phyloP scores from a whole-genome alignment of 305 asterid genomes.

The Ilex paraguariensis region DNA sequence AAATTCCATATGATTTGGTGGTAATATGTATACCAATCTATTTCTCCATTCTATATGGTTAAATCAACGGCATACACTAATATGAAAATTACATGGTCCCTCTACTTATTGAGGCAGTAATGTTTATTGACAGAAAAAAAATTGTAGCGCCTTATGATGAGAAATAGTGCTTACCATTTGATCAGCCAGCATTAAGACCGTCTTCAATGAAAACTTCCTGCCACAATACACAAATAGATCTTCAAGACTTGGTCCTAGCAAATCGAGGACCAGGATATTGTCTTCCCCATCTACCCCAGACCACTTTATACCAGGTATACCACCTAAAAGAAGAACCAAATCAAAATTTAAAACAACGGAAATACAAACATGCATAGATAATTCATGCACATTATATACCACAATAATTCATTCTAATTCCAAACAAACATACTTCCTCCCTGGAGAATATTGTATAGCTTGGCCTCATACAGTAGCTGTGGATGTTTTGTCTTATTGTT shows the following conservation, averaged over 20 bases:
- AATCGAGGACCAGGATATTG: constrained; percentile 81
- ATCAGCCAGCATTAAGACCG: constrained; percentile 90
- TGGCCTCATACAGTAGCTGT: constrained; percentile 94
- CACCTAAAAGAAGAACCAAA: constrained; percentile 45
- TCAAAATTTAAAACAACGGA: constrained; percentile 2
- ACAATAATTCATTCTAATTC: background rate
- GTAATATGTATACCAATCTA: too few species aligned
- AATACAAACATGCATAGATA: constrained; percentile 14
- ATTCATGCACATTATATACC: constrained; percentile 13
- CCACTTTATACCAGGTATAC: constrained; percentile 85
- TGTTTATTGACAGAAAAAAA: too few species aligned
- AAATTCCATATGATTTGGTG: too few species aligned
- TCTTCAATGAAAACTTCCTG: constrained; percentile 87
- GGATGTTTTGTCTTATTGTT: constrained; percentile 91
- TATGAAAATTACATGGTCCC: too few species aligned
- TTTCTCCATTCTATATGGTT: too few species aligned
- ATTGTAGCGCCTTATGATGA: background rate
- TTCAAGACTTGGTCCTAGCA: constrained; percentile 94
- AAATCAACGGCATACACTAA: too few species aligned
- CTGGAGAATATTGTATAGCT: constrained; percentile 80
- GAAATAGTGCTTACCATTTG: constrained; percentile 64
- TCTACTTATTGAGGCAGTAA: too few species aligned
- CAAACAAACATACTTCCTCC: constrained; percentile 78
- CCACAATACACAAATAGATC: constrained; percentile 95
- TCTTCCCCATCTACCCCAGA: constrained; percentile 92